Base-by-base conservation (phyloP, 108 stramenopile species). In the Mediolabrus comicus region DNA sequence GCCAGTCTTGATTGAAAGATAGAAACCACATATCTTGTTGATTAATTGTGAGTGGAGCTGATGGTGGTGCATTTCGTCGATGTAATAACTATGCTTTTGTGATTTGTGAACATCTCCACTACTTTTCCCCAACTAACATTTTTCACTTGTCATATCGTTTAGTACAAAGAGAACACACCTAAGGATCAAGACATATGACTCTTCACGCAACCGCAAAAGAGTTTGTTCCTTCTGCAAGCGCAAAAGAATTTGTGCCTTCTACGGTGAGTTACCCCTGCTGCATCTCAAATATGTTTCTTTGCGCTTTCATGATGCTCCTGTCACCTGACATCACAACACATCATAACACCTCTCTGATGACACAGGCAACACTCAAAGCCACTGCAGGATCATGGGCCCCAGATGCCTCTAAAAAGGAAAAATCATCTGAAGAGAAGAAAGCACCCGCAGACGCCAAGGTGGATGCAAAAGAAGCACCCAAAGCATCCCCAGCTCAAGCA, bases 221-320 rank as follows among this genome's bases (percentile, higher is more conserved):
- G 49, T 64, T 64, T 17, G 46, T 64, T 1, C 63, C 63, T 12
- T 64, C 63, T 52, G 71, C 71, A 36, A 53, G 33, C 41, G 71
- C 71, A 29, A 72, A 72, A 41, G 61, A 54, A 53, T 72, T 72
- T 72, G 71, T 72, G 33, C 71, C 71, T 25, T 62, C 71, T 27
- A 12, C 61, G 61, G 71, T 72, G 38, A 62, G 71, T 63, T 28
- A 25, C 7, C 17, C 6, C 9, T 22, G 5, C n/a, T 57, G 27
- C 0, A 32, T 33, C 0, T 33, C n/a, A n/a, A n/a, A n/a, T 57
- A 8, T 5, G 14, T 13, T 57, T 57, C 3, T 33, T 30, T 12
- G 17, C 11, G 29, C 17, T 57, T 32, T 43, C n/a, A 49, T 43
- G n/a, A 29, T 35, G n/a, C 22, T 60, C 29, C 13, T 49, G 17